These are phyloP conservation scores for Amanita phalloides DNA, from an alignment of 768 basidiomycete species.

Conservation along the genomic window DNA sequence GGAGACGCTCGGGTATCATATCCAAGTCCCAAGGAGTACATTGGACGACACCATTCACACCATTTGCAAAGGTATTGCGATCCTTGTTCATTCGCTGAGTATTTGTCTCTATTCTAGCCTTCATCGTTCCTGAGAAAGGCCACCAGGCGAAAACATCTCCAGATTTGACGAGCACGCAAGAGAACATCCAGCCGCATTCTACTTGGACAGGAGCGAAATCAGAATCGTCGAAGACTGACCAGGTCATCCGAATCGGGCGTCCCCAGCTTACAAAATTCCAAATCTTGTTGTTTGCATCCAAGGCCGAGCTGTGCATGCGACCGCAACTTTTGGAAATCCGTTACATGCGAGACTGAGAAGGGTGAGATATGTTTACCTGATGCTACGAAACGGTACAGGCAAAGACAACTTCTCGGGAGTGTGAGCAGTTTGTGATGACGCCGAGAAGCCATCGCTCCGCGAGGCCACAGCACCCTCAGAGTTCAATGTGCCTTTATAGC, in stretches of 20 bases:
- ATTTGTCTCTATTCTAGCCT: slow-evolving; percentile 22
- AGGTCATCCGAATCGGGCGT: slow-evolving; percentile 55
- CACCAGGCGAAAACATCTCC: slow-evolving; percentile 73
- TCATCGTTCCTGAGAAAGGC: slow-evolving; percentile 42
- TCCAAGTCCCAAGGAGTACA: slow-evolving; percentile 52
- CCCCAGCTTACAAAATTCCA: slow-evolving; percentile 80
- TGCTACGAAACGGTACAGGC: slow-evolving; percentile 44
- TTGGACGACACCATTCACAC: slow-evolving; percentile 34
- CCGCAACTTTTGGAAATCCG: slow-evolving; percentile 47
- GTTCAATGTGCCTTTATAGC: slow-evolving; percentile 45
- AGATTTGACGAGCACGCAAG: slow-evolving; percentile 59
- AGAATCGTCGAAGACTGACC: slow-evolving; percentile 35
- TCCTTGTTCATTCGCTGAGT: slow-evolving; percentile 35
- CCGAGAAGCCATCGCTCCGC: slow-evolving; percentile 44
- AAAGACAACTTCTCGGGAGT: slow-evolving; percentile 50
- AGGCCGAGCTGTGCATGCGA: slow-evolving; percentile 54
- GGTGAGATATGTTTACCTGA: slow-evolving; percentile 38
- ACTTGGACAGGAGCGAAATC: slow-evolving; percentile 41
- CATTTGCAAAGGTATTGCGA: slow-evolving; percentile 22
- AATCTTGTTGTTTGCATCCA: slow-evolving; percentile 48
- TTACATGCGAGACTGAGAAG: neutral
- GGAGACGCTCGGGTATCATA: slow-evolving; percentile 45
- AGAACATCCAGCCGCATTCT: slow-evolving; percentile 76
- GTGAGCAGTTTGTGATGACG: slow-evolving; percentile 34
- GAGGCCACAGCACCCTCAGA: slow-evolving; percentile 26